Evolutionary conservation across 768 basidiomycete species (phyloP), one percentile per base, ranked within the genome.

Genomic region (Russula brevipes): DNA sequence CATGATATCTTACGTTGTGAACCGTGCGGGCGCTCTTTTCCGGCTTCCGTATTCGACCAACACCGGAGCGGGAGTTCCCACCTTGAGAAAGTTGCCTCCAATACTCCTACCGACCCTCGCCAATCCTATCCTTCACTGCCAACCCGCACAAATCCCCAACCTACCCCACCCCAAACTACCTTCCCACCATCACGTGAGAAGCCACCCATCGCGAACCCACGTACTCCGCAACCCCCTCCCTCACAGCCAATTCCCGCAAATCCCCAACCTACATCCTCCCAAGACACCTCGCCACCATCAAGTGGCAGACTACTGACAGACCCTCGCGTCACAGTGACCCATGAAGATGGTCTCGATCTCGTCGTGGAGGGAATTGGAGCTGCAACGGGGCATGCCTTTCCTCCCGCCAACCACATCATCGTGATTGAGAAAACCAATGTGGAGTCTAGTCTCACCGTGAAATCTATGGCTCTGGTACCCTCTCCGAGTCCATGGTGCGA

Each of bases 1-100:
- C 73, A 73, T 49, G 66, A 71, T 33, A 64, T 65, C 16, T 41
- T 47, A 7, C 60, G 72, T 31, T 73, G 73, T 59, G 51, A 67
- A n/a, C 41, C 53, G 1, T 73, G 73, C 61, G 30, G 60, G 6
- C 59, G 63, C 17, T 44, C 59, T 2, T 60, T 60, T 31, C 54
- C 63, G 19, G 31, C 47, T 11, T 9, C 36, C 5, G 33, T 51
- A 42, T 12, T 55, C 41, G 7, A 7, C 6, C 54, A 55, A 56
- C 63, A 64, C 38, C 9, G 38, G 11, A 56, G 10, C 14, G 47
- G 58, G 36, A 60, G 6, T 41, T 38, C 12, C 5, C 63, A 64
- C 36, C 58, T 64, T 19, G 35, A n/a, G 14, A 59, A 60, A 33
- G 47, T 56, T 16, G 54, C 58, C 19, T 2, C 41, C n/a, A 38